These are phyloP conservation scores for Fusarium compactum DNA, from an alignment of 2,329 filamentous ascomycete genomes.

Conservation along the genomic window DNA sequence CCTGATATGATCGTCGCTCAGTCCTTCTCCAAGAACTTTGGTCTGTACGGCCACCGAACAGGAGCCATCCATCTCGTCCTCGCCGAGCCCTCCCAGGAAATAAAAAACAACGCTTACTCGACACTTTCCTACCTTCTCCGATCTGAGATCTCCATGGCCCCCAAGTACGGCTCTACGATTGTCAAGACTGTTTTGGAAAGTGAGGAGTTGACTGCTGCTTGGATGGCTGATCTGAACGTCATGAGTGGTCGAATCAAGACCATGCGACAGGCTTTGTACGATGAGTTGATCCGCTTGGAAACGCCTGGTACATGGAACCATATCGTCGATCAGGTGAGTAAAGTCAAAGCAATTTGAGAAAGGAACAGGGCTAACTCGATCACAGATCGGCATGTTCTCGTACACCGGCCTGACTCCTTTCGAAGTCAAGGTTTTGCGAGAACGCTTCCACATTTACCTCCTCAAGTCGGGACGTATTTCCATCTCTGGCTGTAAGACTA, in stretches of 20 bases:
- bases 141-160: constrained; percentile 96
- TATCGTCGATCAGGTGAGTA: constrained; percentile 77
- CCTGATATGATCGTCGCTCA: constrained; percentile 89
- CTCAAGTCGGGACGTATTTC: constrained; percentile 40
- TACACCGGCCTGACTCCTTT: constrained; percentile 83
- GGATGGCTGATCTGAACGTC: constrained; percentile 88
- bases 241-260: constrained; percentile 95
- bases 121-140: constrained; percentile 76
- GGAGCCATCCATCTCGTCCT: constrained; percentile 96
- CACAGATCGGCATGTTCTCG: constrained; percentile 96
- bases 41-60: constrained; percentile 95
- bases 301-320: constrained; percentile 95
- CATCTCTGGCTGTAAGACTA: constrained; percentile 33
- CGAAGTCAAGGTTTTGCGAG: constrained; percentile 76
- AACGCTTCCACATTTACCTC: constrained; percentile 83
- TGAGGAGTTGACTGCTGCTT: constrained; percentile 81
- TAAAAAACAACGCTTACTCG: constrained; percentile 21
- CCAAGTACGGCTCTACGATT: constrained; percentile 91
- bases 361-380: background rate
- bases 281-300: constrained; percentile 83
- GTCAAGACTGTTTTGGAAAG: constrained; percentile 88
- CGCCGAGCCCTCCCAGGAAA: constrained; percentile 81
- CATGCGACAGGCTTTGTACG: constrained; percentile 84
- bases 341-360: accelerated
- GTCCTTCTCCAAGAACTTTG: constrained; percentile 97